Evolutionary conservation across 1,139 yeast species (phyloP), one percentile per base, ranked within the genome.

Genomic region (Taphrina communis): DNA sequence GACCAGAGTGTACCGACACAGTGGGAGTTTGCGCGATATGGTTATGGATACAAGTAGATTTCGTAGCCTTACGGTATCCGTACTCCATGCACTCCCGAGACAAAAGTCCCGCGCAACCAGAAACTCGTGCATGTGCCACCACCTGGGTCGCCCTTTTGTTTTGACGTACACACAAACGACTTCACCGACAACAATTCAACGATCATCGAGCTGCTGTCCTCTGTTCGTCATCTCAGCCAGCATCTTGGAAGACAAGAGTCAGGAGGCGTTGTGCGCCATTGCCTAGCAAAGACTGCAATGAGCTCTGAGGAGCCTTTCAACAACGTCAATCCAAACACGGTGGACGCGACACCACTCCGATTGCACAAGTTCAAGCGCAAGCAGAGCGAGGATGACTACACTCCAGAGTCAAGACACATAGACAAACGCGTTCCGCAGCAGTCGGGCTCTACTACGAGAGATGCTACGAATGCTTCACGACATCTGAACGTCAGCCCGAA

Each of bases 1-100:
- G 83, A 86, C 89, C 73, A 82, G 82, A 74, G 86, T 89, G 72
- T 88, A 86, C 75, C 84, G 85, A 75, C 93, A 90, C 88, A 87
- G 87, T 95, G 99, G 99, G 85, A 85, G 73, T 93, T 93, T 81
- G 99, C 99, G 19, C 84, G 86, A 77, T 88, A 88, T 75, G 90
- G 94, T 76, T 85, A 84, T 73, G 99, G 99, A 70, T 94, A 94
- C 78, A 63, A 63, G 48, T 63, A 36, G 42, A 21, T 50, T 4
- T 25, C 31, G 31, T 25, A 25, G 31, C 31, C 31, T 25, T 25
- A 4, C 31, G 17, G 17, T 17, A 17, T 17, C 31, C 31, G 31
- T 25, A 25, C 31, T 25, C 4, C 31, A 2, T 25, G 31, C 31
- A 25, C 31, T 25, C 31, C 31, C 4, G 31, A 25, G 31, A 2